A percentile compares a stretch with the other conserved stretches of the same genome.
Evolutionary conservation across 176 grass and related monocot genomes (phyloP).

Genomic region (Lolium perenne): DNA sequence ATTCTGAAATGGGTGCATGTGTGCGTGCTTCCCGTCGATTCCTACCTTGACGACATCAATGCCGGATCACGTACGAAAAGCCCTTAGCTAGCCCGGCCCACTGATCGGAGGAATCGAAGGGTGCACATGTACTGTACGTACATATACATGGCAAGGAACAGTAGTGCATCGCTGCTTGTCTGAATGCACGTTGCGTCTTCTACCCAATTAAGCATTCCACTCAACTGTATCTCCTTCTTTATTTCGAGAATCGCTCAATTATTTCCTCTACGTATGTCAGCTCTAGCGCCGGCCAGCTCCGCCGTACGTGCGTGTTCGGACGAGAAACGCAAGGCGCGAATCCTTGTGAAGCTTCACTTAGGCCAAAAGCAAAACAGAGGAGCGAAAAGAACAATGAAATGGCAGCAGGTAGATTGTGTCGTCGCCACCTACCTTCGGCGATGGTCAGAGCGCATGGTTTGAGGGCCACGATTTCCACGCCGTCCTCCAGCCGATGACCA

Average conservation of each 20-base stretch:
- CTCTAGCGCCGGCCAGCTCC: not conserved
- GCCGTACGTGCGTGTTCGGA: not conserved
- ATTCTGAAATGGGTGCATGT: too few relatives aligned
- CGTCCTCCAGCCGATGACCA: constrained; percentile 68
- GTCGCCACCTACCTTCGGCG: constrained; percentile 69
- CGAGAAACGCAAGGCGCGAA: not conserved
- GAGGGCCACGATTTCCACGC: constrained; percentile 77
- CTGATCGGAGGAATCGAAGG: not conserved
- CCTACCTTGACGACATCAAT: not conserved
- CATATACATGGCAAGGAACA: not conserved
- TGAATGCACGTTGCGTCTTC: not conserved
- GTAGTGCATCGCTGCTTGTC: not conserved
- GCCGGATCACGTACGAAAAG: not conserved
- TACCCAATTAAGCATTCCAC: not conserved
- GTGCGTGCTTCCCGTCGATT: not conserved
- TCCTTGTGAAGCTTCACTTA: not conserved
- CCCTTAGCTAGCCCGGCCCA: not conserved
- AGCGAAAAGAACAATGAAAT: not conserved
- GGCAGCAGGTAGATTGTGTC: not conserved
- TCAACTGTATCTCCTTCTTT: not conserved
- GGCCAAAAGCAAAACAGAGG: not conserved
- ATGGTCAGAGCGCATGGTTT: constrained; percentile 76
- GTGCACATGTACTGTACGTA: not conserved
- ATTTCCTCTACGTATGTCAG: not conserved
- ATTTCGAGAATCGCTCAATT: too few relatives aligned